Evolutionary conservation across 106 monocot species (phyloP), one percentile per base, ranked within the genome.

Genomic region (Dendrobium officinale): DNA sequence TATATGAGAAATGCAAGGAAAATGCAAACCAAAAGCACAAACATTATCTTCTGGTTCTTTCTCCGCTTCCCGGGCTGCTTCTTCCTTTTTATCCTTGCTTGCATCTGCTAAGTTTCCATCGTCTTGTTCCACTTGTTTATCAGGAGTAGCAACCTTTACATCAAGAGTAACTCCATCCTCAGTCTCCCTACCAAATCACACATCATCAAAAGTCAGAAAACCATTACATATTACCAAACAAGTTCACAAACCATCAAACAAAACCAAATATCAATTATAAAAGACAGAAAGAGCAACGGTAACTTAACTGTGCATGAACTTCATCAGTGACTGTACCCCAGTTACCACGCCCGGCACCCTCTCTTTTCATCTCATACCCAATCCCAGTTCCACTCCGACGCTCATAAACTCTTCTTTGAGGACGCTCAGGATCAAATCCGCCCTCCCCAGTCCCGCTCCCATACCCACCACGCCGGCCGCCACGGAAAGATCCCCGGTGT

Each of bases 351-450:
- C 93, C 95, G 9, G 89, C 73, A 19, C 95, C 95, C 2, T 95
- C 87, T n/a, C 92, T 90, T 72, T 92, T 92, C 83, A 89, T 75
- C 80, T 91, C 95, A 79, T 83, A 86, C n/a, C 92, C 94, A 77
- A 84, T 91, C 2, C 97, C 97, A 17, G 97, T 98, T 3, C 97
- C 97, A 78, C 97, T 98, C 4, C 81, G 85, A 1, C 92, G 92
- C 81, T 98, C 97, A 87, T 88, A 91, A 20, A 41, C 5, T 31
- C 85, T 79, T 51, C 87, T 64, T 44, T 73, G 83, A 6, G 77
- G 85, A 6, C 83, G 81, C 19, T 81, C 81, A 37, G 55, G 37
- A 26, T 79, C 85, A 51, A 77, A 85, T 19, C 81, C 90, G 42
- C 11, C 73, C 26, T 90, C 81, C 19, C 81, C 91, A 70, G 83